Base-by-base conservation (phyloP, 2,329 filamentous ascomycete species). In the Xylaria sp. region DNA sequence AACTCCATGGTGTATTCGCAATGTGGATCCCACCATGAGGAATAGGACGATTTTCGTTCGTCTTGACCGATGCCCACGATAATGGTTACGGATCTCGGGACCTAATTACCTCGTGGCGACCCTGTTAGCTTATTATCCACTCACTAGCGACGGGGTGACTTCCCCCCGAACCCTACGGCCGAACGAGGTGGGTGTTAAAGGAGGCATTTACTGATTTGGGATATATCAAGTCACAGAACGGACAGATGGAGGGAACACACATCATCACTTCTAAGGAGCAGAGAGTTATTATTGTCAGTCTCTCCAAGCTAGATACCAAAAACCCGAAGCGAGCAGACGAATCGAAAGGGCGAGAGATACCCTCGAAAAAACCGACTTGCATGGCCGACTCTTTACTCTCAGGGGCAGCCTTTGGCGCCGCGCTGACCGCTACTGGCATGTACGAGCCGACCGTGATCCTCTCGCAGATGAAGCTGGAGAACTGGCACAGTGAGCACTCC, bases 371-470 rank as follows among this genome's bases (percentile, higher is more conserved):
- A 31, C 5, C 9, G 20, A 36, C 25, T 6, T 17, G 45, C 13
- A 70, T 72, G 67, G 25, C 66, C 15, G 63, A 54, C 45, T 53
- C 64, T 3, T 67, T 83, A 47, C 65, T 84, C 49, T 81, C 86
- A 0, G 89, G 89, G 27, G 83, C 82, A 45, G 81, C 84, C 51
- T 91, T 91, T 71, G 90, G 90, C 53, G 85, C 85, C 11, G 86
- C 88, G 62, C 81, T 91, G 49, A 81, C 86, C 36, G 84, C 83
- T 3, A 83, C 89, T 1, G 89, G 88, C 33, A 86, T 91, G 63
- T 86, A 86, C 72, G 80, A 85, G 42, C 89, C 89, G 0, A 79
- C 83, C 0, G 81, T 89, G 53, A 89, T 92, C 71, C 77, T 87
- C 63, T 79, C 81, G 9, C 90, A 92, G 79, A 84, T 92, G 79